Percentiles rank a stretch among this genome's conserved stretches.
Evolutionary conservation across 73 alveolate genomes (phyloP).

Genomic region (Breviolum minutum): DNA sequence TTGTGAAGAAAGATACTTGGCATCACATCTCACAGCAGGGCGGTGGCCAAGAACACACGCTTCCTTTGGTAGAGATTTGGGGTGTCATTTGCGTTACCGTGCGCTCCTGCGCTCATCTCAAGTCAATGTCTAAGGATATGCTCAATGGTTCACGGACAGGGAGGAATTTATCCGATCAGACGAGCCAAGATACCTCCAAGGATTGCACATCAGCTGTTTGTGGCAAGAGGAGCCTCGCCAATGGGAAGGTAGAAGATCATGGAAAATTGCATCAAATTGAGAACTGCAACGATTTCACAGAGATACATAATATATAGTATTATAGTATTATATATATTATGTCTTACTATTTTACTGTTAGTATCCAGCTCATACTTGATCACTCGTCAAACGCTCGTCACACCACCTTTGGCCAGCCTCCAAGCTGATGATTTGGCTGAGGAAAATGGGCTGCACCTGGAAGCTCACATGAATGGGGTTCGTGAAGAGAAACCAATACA

Average conservation of each 20-base stretch:
- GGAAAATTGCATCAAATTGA: neutral
- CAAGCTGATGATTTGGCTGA: neutral
- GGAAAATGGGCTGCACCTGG: conserved; percentile 22
- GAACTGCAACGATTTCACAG: neutral
- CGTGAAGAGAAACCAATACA: conserved; percentile 22
- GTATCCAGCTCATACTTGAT: too few relatives aligned
- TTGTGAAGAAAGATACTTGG: conserved; percentile 6
- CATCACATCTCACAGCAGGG: neutral
- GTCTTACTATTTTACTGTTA: too few relatives aligned
- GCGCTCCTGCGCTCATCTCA: neutral
- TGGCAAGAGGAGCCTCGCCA: conserved; percentile 21
- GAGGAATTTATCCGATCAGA: conserved; percentile 56
- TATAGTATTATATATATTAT: too few relatives aligned
- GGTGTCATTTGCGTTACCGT: too few relatives aligned
- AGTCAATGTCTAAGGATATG: conserved; percentile 34
- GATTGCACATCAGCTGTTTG: conserved; percentile 53
- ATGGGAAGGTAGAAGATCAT: neutral
- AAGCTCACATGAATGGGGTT: conserved; percentile 88
- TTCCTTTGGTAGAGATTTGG: too few relatives aligned
- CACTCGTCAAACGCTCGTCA: too few relatives aligned
- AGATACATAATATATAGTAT: too few relatives aligned
- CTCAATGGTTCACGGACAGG: conserved; percentile 54
- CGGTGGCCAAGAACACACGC: too few relatives aligned
- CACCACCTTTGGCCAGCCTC: neutral
- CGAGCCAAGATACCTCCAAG: conserved; percentile 75